Conservation (phyloP, 345 rosid species). For the Cardamine occulta region DNA sequence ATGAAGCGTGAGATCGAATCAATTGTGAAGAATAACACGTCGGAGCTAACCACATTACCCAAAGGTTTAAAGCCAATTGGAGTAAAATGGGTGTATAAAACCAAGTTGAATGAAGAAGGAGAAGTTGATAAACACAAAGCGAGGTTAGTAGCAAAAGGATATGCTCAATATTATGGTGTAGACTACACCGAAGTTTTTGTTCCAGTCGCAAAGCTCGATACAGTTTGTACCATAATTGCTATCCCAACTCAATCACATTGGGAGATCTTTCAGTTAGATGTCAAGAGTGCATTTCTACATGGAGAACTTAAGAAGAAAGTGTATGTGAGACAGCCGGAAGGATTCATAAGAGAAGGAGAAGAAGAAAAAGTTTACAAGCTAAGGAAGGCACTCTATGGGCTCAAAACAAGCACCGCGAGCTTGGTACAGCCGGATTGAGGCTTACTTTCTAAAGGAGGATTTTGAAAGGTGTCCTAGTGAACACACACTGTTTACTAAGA, state of each 20-base stretch:
- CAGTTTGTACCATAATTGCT: background rate
- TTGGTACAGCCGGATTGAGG: too few species aligned
- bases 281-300: background rate
- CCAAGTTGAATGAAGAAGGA: too few species aligned
- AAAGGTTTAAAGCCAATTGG: background rate
- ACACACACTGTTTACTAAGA: too few species aligned
- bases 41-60: background rate
- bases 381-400: too few species aligned
- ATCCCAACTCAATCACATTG: background rate
- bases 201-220: background rate
- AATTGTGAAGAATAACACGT: background rate
- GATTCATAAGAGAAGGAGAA: background rate
- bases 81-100: too few species aligned
- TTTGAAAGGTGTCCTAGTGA: too few species aligned
- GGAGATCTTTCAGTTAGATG: background rate
- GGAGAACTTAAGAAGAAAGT: background rate
- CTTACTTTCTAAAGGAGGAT: too few species aligned
- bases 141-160: background rate
- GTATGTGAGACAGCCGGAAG: background rate
- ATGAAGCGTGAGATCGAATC: background rate
- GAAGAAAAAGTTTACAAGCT: background rate
- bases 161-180: background rate
- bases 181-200: background rate
- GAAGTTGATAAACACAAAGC: too few species aligned
- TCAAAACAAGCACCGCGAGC: too few species aligned